Conservation (phyloP, 140 eudicot species). For the Anethum foeniculum region DNA sequence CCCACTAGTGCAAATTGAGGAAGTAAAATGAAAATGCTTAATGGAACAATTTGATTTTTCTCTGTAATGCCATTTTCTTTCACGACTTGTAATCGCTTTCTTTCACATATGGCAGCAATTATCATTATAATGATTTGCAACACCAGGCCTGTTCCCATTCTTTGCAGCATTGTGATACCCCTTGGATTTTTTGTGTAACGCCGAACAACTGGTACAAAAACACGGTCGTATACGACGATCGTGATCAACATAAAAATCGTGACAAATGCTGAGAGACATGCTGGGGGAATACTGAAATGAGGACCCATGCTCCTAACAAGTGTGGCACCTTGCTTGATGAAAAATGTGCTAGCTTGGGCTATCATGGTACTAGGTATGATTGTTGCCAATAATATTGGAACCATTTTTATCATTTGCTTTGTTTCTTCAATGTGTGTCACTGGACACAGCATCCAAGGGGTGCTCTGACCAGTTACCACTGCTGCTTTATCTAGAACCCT, state of each 20-base stretch:
- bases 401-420: conserved; percentile 55
- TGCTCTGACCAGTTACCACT: conserved; percentile 16
- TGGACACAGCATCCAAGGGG: conserved; percentile 40
- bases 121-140: conserved; percentile 36
- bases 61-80: conserved; percentile 26
- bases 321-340: conserved; percentile 55
- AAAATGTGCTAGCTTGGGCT: conserved; percentile 45
- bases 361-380: conserved; percentile 39
- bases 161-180: conserved; percentile 54
- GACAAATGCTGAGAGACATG: conserved; percentile 31
- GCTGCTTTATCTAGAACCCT: conserved; percentile 55
- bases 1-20: conserved; percentile 58
- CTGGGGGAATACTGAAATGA: conserved; percentile 52
- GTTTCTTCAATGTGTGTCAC: conserved; percentile 67
- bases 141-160: conserved; percentile 38
- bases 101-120: conserved; percentile 34
- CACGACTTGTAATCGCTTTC: conserved; percentile 23
- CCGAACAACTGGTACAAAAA: conserved; percentile 36
- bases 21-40: conserved; percentile 48
- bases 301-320: conserved; percentile 43
- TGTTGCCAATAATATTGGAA: conserved; percentile 34
- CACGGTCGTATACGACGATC: conserved; percentile 41
- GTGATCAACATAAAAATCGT: conserved; percentile 49
- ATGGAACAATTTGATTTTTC: conserved; percentile 38
- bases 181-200: conserved; percentile 47